Evolutionary conservation across 2,329 filamentous ascomycete genomes (phyloP).

Genomic region (Ceratocystis alfenasii): DNA sequence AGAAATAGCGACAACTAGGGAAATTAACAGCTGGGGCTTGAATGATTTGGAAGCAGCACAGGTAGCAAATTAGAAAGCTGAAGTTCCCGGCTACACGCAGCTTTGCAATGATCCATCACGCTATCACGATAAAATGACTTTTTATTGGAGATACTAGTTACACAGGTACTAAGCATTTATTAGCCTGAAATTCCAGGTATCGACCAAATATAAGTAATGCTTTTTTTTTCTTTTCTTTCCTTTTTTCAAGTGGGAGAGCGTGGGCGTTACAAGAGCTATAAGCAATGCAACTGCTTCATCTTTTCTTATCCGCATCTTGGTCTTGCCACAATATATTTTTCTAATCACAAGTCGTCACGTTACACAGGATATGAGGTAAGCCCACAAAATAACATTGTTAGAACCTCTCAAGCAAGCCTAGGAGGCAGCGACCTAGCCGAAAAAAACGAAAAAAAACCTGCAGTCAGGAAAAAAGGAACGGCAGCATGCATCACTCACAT

Average conservation of each 20-base stretch:
- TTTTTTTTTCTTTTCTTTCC: neutral
- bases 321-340: neutral
- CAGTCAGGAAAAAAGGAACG: neutral
- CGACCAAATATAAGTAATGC: neutral
- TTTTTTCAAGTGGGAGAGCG: neutral
- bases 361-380: neutral
- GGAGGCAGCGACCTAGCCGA: no score
- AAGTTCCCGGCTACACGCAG: constrained; percentile 5
- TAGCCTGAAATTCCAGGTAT: neutral
- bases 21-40: neutral
- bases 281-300: no score
- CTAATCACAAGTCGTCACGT: neutral
- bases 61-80: neutral
- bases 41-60: neutral
- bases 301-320: neutral
- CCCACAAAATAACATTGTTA: neutral
- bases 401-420: neutral
- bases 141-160: neutral
- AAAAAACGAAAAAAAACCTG: neutral
- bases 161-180: neutral
- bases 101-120: constrained; percentile 7
- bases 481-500: neutral
- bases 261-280: no score
- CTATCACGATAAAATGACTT: neutral
- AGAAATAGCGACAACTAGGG: neutral